Evolutionary conservation across 768 basidiomycete genomes (phyloP), one percentile per base, ranked within the genome.

Genomic region (Psilocybe azurescens): DNA sequence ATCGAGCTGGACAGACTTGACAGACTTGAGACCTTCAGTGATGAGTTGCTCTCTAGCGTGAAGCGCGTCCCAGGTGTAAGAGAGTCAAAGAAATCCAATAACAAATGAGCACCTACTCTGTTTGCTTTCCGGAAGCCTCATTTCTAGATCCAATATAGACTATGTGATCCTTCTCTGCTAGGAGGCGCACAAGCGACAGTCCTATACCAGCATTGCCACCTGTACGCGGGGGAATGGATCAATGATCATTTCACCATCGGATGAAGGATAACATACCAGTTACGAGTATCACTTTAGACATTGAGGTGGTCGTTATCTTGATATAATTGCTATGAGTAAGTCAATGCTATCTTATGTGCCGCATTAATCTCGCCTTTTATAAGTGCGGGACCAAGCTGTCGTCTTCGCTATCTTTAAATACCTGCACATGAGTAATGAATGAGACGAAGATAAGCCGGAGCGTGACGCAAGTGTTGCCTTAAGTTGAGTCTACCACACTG

Each of bases 201-300:
- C 81, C 81, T 33, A 84, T 82, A 2, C 81, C 81, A 51, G 79
- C 66, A 65, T 81, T 82, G 30, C 77, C 75, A 49, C 80, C 79
- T 81, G 18, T 9, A 50, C 29, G 13, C 18, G 33, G 53, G 49
- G n/a, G 18, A 47, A 14, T 24, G 55, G 11, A 11, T 16, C 39
- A n/a, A 16, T 28, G 49, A 28, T 30, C 18, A 55, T 52, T 33
- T 13, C 16, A 44, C 13, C 14, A 14, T 30, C 8, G 46, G 36
- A 10, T 30, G n/a, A 24, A 11, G 18, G n/a, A 54, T n/a, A 24
- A n/a, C 62, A 36, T 50, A 76, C 79, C 78, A 53, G 79, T 79
- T 20, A 80, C 77, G 32, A 79, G 78, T 54, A 79, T 72, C 56
- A 77, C 67, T 74, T 72, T 78, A 3, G 74, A 72, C 73, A 74